Base-by-base conservation (phyloP, 129 eudicot genomes). In the Silybum marianum region DNA sequence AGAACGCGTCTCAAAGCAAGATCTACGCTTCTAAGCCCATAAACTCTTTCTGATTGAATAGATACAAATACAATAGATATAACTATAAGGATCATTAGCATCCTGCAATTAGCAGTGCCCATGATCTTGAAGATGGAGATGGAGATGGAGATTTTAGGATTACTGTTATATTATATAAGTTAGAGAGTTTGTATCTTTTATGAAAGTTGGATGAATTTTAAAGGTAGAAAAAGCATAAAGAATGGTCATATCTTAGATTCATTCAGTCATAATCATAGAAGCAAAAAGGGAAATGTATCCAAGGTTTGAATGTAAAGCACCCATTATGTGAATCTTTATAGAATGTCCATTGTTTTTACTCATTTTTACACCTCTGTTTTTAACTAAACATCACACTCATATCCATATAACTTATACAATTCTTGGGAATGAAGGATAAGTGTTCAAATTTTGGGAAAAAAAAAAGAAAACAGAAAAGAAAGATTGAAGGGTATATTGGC, bases 301-400 rank as follows among this genome's bases (percentile, higher is more conserved):
- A 83, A 84, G 78, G 96, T 91, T 91, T 91, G 91, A 91, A 89
- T 78, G 73, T 83, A 91, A 91, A 89, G 87, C 62, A 36, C 1
- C 7, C 51, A 8, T 25, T 39, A 24, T 39, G 76, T 19, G 30
- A 72, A 72, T 58, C 66, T 58, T 58, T 58, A 58, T 58, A 58
- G 66, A 44, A 44, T 44, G 54, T 44, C 54, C 4, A 16, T 4
- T 38, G 0, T 48, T 48, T 48, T 14, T 14, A 48, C 60, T 48
- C 60, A 48, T 48, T 51, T 18, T 51, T 51, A 51, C 63, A 51
- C 63, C 5, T 16, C 1, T 16, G 6, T 51, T 58, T 58, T 58
- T 58, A 58, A n/a, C 23, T 10, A 58, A 54, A 58, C 22, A 58
- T 58, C 24, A 58, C 66, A 58, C 23, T 58, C 19, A 2, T 58